Percentiles rank a stretch among this genome's conserved stretches.
Evolutionary conservation across 805 yeast species (phyloP).

Genomic region (Ogataea populi-albae): DNA sequence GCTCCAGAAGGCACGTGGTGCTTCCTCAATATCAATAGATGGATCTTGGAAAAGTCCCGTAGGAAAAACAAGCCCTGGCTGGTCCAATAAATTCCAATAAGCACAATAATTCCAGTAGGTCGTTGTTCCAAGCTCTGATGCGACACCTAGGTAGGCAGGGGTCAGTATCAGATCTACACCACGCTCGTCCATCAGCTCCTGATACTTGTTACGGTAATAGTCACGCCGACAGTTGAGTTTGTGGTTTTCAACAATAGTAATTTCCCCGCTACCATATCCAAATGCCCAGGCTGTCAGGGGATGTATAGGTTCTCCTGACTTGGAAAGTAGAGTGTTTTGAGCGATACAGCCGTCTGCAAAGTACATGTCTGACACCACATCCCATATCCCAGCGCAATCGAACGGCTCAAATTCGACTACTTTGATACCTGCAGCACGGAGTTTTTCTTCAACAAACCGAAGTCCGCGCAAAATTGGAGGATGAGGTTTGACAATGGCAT

Average conservation of each 20-base stretch:
- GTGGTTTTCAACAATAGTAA: constrained; percentile 50
- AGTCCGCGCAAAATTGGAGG: constrained; percentile 67
- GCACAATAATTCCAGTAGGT: constrained; percentile 80
- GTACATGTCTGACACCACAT: constrained; percentile 55
- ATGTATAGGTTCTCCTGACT: constrained; percentile 66
- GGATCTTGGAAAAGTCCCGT: constrained; percentile 58
- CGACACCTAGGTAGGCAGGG: constrained; percentile 66
- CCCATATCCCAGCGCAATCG: constrained; percentile 53
- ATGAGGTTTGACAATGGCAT: constrained; percentile 61
- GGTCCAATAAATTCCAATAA: constrained; percentile 66
- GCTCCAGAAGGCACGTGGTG: constrained; percentile 39
- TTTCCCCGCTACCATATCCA: constrained; percentile 56
- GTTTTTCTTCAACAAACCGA: constrained; percentile 48
- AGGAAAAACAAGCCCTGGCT: constrained; percentile 64
- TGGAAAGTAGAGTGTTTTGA: constrained; percentile 47
- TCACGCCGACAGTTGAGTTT: constrained; percentile 54
- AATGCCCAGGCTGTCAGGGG: constrained; percentile 62
- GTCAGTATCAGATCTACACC: constrained; percentile 62
- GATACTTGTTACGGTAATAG: constrained; percentile 52
- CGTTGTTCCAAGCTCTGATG: constrained; percentile 49
- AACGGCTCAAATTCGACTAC: constrained; percentile 57
- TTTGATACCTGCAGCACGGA: constrained; percentile 54
- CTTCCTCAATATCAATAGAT: constrained; percentile 45
- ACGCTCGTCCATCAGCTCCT: constrained; percentile 47
- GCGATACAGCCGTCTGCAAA: constrained; percentile 64